Conservation (phyloP, 495 filamentous ascomycete genomes). For the Penicillium steckii region DNA sequence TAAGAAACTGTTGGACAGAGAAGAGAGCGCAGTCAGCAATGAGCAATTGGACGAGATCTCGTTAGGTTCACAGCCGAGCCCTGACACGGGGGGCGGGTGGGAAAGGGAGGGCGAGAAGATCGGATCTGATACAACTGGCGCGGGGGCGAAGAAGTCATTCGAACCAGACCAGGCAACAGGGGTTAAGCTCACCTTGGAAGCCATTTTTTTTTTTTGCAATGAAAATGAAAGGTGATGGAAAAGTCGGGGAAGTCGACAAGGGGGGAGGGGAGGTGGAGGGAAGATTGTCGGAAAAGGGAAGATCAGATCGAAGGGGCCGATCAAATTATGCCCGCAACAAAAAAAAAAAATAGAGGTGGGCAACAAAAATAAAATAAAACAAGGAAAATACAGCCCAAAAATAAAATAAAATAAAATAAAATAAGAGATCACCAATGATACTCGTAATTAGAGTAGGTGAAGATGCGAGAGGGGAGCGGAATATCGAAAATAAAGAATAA, state of each 20-base stretch:
- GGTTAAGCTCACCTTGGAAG: slow-evolving; percentile 28
- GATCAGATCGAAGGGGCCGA: slow-evolving; percentile 3
- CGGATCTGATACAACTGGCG: too few species aligned
- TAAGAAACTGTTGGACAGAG: slow-evolving; percentile 65
- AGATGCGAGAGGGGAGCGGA: background rate
- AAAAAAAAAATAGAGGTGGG: background rate
- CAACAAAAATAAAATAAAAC: too few species aligned
- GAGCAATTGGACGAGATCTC: background rate
- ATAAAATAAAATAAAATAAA: too few species aligned
- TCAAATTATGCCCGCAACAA: background rate
- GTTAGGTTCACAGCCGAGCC: background rate
- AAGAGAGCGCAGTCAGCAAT: slow-evolving; percentile 12
- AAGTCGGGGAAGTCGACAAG: slow-evolving; percentile 6
- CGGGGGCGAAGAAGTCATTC: background rate
- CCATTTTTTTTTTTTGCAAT: slow-evolving; percentile 27
- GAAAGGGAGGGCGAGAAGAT: background rate
- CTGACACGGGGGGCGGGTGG: background rate
- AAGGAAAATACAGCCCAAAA: too few species aligned
- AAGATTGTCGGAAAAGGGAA: slow-evolving; percentile 4
- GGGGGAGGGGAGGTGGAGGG: background rate
- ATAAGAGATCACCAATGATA: too few species aligned
- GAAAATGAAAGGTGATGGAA: slow-evolving; percentile 4
- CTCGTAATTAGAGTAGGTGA: too few species aligned
- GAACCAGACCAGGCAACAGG: background rate
- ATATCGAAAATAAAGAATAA: background rate